These are phyloP conservation scores for Simplicillium sp. DNA, from an alignment of 2,329 filamentous ascomycete species.

Conservation along the genomic window DNA sequence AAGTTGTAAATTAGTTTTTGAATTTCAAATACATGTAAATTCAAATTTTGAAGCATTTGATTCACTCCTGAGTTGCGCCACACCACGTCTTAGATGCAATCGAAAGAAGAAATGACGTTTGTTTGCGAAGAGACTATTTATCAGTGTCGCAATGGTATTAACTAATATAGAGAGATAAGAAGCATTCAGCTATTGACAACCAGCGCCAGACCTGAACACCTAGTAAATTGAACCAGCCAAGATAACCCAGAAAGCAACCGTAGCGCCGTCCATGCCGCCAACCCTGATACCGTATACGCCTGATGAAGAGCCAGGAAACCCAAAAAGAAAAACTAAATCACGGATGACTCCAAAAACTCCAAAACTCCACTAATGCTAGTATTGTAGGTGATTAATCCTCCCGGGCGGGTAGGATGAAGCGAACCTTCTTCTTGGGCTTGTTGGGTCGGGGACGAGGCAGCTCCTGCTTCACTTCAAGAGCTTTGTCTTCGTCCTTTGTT, in stretches of 20 bases:
- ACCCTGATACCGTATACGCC: neutral
- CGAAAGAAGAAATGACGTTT: too few relatives aligned
- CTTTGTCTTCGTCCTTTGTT: slow-evolving; percentile 17
- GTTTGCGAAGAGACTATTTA: too few relatives aligned
- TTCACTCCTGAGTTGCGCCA: too few relatives aligned
- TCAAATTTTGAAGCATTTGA: too few relatives aligned
- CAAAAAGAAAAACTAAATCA: slow-evolving; percentile 5
- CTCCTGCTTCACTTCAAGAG: slow-evolving; percentile 19
- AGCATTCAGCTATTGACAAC: too few relatives aligned
- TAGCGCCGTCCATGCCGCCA: too few relatives aligned
- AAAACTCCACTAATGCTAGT: slow-evolving; percentile 15
- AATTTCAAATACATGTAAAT: too few relatives aligned
- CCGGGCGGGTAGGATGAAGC: slow-evolving; percentile 40
- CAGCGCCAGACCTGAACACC: too few relatives aligned
- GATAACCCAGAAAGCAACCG: neutral
- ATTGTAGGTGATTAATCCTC: slow-evolving; percentile 14
- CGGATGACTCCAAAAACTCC: neutral
- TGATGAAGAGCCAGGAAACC: slow-evolving; percentile 1
- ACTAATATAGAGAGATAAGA: too few relatives aligned
- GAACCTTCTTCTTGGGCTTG: slow-evolving; percentile 47
- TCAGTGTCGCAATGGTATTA: too few relatives aligned
- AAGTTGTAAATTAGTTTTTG: slow-evolving; percentile 25
- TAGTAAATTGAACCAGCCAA: neutral
- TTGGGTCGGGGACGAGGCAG: slow-evolving; percentile 13
- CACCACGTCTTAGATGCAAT: too few relatives aligned